Conservation (phyloP, 192 early-diverging fungal species). For the Backusella liffmaniae region DNA sequence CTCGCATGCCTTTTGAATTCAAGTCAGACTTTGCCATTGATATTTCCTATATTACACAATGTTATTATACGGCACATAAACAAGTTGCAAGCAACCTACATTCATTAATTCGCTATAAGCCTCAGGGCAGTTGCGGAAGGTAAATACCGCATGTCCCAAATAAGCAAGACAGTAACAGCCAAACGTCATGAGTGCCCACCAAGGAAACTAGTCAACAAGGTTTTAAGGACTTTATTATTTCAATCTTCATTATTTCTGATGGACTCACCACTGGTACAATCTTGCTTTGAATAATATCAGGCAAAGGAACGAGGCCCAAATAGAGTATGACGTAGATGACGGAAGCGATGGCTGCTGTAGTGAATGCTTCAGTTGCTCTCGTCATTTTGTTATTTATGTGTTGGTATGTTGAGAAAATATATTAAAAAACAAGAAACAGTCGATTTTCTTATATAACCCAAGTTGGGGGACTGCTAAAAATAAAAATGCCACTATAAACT, state of each 20-base stretch:
- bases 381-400: conserved; percentile 33
- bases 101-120: conserved; percentile 79
- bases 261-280: conserved; percentile 52
- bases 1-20: conserved; percentile 64
- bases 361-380: conserved; percentile 50
- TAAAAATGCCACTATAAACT: too few species aligned
- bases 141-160: conserved; percentile 83
- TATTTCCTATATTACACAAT: conserved; percentile 66
- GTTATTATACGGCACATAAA: neutral
- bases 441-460: too few species aligned
- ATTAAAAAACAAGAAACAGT: too few species aligned
- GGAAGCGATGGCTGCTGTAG: conserved; percentile 40
- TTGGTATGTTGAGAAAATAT: neutral
- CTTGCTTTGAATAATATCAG: conserved; percentile 46
- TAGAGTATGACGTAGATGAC: conserved; percentile 44
- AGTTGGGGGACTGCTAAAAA: too few species aligned
- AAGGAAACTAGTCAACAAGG: conserved; percentile 61
- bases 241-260: neutral
- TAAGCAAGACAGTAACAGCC: conserved; percentile 87
- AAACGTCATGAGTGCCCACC: conserved; percentile 78
- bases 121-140: conserved; percentile 91
- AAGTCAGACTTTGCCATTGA: conserved; percentile 79
- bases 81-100: conserved; percentile 40
- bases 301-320: conserved; percentile 45
- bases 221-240: too few species aligned